Base-by-base conservation (phyloP, 371 early-diverging fungal genomes). In the Phascolomyces articulosus region DNA sequence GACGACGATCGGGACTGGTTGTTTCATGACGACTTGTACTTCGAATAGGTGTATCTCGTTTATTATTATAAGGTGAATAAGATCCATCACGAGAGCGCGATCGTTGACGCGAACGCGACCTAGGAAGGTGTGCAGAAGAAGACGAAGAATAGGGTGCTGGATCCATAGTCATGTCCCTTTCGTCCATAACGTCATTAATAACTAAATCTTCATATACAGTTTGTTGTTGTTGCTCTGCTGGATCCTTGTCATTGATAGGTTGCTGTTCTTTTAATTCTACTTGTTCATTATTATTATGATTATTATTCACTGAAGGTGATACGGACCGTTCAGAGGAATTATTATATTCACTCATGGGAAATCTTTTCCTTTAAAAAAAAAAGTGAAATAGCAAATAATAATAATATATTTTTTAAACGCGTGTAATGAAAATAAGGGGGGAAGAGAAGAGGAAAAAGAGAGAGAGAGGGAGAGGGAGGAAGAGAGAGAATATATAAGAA, bases 81-180 rank as follows among this genome's bases (percentile, higher is more conserved):
- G 60, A 59, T 8, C 27, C 47, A 27, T 59, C 60, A 40, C 47
- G 60, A 40, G 60, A 59, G 28, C 44, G 44, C 10, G 60, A 59
- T 59, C 60, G 60, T 26, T 47, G 26, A 40, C 40, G 56, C 51
- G 51, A 51, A 20, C 51, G 51, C 51, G 51, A 51, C 51, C 51
- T 51, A 24, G 7, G 23, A 24, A 11, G 47, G 9, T 44, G 4
- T 44, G 44, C 0, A 1, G 44, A 16, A 18, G 44, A n/a, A 34
- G 34, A 34, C 6, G 8, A n/a, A n/a, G n/a, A n/a, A n/a, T n/a
- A n/a, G n/a, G n/a, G n/a, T n/a, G n/a, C n/a, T n/a, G n/a, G n/a
- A 13, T 16, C 44, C 18, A 44, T 13, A 44, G 44, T 16, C 16
- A 4, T 34, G 11, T 44, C 44, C 18, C 44, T 44, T 44, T 44